Evolutionary conservation across 768 basidiomycete species (phyloP).

Genomic region (Inosperma sp.): DNA sequence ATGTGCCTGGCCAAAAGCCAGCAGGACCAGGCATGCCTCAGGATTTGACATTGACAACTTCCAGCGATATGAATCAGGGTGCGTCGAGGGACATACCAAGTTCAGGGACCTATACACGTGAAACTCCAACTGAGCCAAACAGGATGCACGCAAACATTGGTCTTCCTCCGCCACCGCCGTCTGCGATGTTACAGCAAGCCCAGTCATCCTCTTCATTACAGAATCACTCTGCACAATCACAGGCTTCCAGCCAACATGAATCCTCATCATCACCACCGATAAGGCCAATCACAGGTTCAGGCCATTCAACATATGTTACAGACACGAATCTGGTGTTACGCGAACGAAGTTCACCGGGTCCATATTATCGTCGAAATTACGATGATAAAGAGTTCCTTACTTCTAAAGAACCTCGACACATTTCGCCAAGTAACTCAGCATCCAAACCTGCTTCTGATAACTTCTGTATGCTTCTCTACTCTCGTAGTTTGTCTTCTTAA

Average conservation of each 20-base stretch:
- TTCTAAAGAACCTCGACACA: conserved; percentile 1
- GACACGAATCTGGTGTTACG: conserved; percentile 1
- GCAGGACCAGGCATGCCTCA: no score
- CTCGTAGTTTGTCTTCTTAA: not conserved
- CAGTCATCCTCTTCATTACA: no score
- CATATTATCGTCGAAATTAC: conserved; percentile 34
- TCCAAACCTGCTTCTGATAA: conserved; percentile 11
- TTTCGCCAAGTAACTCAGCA: conserved; percentile 11
- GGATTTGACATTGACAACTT: no score
- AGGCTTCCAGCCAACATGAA: not conserved
- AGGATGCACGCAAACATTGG: not conserved
- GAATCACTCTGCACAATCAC: not conserved
- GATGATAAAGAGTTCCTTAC: conserved; percentile 13
- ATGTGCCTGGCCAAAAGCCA: conserved; percentile 2
- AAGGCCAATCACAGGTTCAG: not conserved
- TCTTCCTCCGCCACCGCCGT: not conserved
- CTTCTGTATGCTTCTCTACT: not conserved
- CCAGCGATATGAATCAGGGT: no score
- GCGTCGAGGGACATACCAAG: no score
- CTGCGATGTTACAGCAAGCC: no score
- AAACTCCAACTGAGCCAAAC: no score
- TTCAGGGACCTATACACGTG: no score
- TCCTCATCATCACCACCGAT: not conserved
- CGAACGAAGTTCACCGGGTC: conserved; percentile 5
- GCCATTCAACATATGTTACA: conserved; percentile 4